These are phyloP conservation scores for Diplodia seriata DNA, from an alignment of 2,329 filamentous ascomycete genomes.

Conservation along the genomic window DNA sequence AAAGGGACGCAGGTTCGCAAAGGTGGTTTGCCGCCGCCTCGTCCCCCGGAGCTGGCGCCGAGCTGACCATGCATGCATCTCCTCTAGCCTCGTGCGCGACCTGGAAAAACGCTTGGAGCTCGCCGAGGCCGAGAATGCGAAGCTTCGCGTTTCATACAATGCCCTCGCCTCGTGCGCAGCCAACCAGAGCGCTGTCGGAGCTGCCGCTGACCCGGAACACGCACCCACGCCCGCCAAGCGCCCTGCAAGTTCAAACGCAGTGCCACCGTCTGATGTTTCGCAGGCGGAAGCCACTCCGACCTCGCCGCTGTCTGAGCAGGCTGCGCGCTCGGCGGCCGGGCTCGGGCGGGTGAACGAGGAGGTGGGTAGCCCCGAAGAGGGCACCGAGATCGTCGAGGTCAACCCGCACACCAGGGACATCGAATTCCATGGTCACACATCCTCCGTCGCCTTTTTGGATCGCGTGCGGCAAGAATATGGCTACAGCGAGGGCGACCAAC, in stretches of 20 bases:
- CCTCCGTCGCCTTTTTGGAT: conserved; percentile 55
- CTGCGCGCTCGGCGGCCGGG: not conserved
- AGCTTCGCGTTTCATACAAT: conserved; percentile 31
- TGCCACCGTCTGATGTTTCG: not conserved
- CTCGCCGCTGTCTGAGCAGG: conserved; percentile 17
- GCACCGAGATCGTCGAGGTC: conserved; percentile 55
- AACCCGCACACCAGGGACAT: conserved; percentile 49
- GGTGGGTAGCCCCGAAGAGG: conserved; percentile 46
- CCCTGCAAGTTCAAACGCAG: not conserved
- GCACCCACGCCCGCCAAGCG: not conserved
- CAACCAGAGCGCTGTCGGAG: conserved; percentile 34
- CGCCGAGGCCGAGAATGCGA: conserved; percentile 40
- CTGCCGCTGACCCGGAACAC: not conserved
- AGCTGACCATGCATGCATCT: not conserved
- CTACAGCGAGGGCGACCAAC: conserved; percentile 33
- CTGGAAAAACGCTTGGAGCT: conserved; percentile 46
- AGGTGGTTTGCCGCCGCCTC: conserved; percentile 1
- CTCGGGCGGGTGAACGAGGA: conserved; percentile 15
- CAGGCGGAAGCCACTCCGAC: conserved; percentile 10
- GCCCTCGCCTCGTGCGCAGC: conserved; percentile 33
- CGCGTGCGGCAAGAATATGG: conserved; percentile 46
- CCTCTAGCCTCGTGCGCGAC: conserved; percentile 46
- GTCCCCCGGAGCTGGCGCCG: conserved; percentile 8
- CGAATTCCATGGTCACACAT: conserved; percentile 59
- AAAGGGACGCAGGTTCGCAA: conserved; percentile 13